phyloP scores from a whole-genome alignment of 768 basidiomycete genomes.

The Auriscalpium vulgare region DNA sequence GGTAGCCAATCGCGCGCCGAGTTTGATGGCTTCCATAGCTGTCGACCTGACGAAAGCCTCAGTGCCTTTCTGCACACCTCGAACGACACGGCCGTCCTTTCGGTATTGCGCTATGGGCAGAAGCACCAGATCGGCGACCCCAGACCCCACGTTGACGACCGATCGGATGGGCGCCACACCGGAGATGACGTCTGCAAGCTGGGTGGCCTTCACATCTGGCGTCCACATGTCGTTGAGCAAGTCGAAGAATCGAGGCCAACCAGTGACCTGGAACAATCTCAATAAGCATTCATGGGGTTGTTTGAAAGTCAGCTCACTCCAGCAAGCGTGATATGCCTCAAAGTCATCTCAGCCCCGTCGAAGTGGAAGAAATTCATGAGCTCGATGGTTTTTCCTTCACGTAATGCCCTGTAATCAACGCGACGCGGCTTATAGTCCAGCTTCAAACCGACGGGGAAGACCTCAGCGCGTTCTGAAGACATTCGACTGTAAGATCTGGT shows the following conservation, averaged over 20 bases:
- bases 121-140: constrained; percentile 91
- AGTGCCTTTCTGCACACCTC: constrained; percentile 91
- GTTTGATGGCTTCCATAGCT: constrained; percentile 90
- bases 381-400: constrained; percentile 88
- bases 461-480: constrained; percentile 77
- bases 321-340: constrained; percentile 84
- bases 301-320: constrained; percentile 50
- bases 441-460: constrained; percentile 92
- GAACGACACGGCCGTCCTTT: constrained; percentile 89
- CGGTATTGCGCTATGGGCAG: constrained; percentile 96
- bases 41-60: constrained; percentile 91
- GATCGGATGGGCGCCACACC: constrained; percentile 96
- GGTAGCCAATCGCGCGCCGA: constrained; percentile 89
- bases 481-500: neutral
- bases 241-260: constrained; percentile 86
- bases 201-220: constrained; percentile 97
- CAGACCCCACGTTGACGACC: constrained; percentile 94
- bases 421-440: constrained; percentile 97
- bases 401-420: constrained; percentile 87
- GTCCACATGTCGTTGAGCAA: constrained; percentile 98
- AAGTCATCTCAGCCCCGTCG: constrained; percentile 96
- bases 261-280: constrained; percentile 57
- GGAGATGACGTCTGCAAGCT: constrained; percentile 93
- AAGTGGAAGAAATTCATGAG: constrained; percentile 99
- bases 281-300: neutral